Percentiles rank a stretch among this genome's conserved stretches.
Evolutionary conservation across 805 yeast genomes (phyloP).

Genomic region (Saccharomyces mikatae): DNA sequence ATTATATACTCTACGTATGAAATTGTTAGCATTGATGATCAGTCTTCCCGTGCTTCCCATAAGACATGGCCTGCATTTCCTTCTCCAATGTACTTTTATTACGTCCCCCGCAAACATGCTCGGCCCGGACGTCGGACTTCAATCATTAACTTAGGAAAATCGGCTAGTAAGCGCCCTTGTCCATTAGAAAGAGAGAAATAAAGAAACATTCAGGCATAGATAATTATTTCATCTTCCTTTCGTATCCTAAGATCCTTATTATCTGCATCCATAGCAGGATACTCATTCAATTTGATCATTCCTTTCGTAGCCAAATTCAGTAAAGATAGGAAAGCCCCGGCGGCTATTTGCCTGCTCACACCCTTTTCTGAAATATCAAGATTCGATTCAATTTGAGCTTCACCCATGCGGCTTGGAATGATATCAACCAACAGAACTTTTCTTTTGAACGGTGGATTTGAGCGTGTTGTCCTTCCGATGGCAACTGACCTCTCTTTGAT

Average conservation of each 20-base stretch:
- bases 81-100: background rate
- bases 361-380: background rate
- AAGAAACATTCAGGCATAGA: background rate
- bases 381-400: conserved; percentile 2
- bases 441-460: conserved; percentile 12
- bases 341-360: conserved; percentile 17
- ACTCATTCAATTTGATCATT: conserved; percentile 6
- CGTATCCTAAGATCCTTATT: background rate
- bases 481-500: conserved; percentile 17
- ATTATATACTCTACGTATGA: background rate
- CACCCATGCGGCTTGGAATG: conserved; percentile 21
- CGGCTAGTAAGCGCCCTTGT: background rate
- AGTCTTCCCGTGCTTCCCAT: background rate
- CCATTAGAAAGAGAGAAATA: background rate
- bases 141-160: background rate
- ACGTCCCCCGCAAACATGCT: background rate
- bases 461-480: conserved; percentile 15
- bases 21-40: background rate
- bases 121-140: background rate
- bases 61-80: background rate
- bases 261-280: background rate
- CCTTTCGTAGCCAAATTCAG: conserved; percentile 24
- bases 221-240: background rate
- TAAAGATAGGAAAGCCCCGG: conserved; percentile 27
- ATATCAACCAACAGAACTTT: conserved; percentile 22